Percentiles rank a stretch among this genome's conserved stretches.
Evolutionary conservation across 2,329 filamentous ascomycete genomes (phyloP).

Genomic region (Pestalotiopsis sp.): DNA sequence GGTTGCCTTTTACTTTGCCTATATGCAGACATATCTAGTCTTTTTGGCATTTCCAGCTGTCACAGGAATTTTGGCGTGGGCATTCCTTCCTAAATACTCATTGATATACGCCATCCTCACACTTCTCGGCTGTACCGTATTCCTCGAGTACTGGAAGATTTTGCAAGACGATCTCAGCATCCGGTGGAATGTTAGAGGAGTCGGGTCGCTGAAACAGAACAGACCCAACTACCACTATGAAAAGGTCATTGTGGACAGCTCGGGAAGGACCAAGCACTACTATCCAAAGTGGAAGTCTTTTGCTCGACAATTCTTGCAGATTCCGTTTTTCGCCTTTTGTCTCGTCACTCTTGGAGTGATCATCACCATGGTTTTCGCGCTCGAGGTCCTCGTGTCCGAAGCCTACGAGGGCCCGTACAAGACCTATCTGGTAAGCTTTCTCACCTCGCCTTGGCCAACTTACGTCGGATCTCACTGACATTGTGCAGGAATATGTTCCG

Average conservation of each 20-base stretch:
- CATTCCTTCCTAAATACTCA: constrained; percentile 71
- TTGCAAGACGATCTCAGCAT: constrained; percentile 72
- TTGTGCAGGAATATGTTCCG: constrained; percentile 66
- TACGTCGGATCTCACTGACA: background rate
- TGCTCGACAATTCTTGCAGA: constrained; percentile 65
- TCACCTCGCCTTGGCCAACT: constrained; percentile 10
- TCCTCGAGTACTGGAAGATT: constrained; percentile 81
- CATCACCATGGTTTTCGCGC: constrained; percentile 71
- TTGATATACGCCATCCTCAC: constrained; percentile 68
- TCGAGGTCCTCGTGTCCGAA: constrained; percentile 77
- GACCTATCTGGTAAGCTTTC: constrained; percentile 56
- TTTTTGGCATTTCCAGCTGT: constrained; percentile 72
- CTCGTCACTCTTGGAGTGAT: constrained; percentile 63
- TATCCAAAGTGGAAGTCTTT: constrained; percentile 70
- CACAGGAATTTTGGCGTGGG: constrained; percentile 70
- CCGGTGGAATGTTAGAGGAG: constrained; percentile 72
- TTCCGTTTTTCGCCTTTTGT: constrained; percentile 68
- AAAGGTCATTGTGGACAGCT: constrained; percentile 62
- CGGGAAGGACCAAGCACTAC: constrained; percentile 62
- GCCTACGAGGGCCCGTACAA: constrained; percentile 73
- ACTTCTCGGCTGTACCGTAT: constrained; percentile 72
- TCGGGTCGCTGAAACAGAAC: constrained; percentile 68
- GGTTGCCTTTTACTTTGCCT: constrained; percentile 83
- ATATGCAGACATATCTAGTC: constrained; percentile 74
- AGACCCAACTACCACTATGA: constrained; percentile 68